Evolutionary conservation across 345 rosid species (phyloP), one percentile per base, ranked within the genome.

Genomic region (Angophora floribunda): DNA sequence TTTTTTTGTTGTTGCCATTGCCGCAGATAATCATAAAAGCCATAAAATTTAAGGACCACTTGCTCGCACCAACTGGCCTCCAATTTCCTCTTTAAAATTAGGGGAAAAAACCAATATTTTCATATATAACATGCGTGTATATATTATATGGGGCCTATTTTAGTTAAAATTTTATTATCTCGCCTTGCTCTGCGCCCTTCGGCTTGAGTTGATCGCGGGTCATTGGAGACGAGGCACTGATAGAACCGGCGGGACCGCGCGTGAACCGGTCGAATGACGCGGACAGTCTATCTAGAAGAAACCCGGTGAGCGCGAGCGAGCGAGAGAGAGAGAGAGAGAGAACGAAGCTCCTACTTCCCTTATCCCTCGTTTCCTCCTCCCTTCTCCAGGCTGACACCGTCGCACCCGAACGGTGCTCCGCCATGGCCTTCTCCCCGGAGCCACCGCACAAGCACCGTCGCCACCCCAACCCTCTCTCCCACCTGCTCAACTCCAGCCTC

Each of bases 401-500:
- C 49, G 82, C 28, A 9, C 82, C 49, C 82, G 49, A 75, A 13
- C 28, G 82, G 49, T 22, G 82, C 49, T 10, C 82, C 26, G n/a
- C 52, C 61, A 88, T 88, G 89, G 80, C 59, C 9, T 8, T 59
- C 87, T 86, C 85, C 84, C 50, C 80, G 36, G 89, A 88, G 44
- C 75, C 88, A 67, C 88, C 88, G 88, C 85, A 15, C 86, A 85
- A 50, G 75, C 57, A 55, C n/a, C 55, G 85, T 65, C 87, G 53
- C 41, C 90, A 13, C 87, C 59, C 85, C 85, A 90, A 89, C 91
- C 89, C 87, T 93, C 89, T 89, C 87, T 82, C 93, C 75, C 93
- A 90, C 67, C 86, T 95, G 90, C 45, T 95, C 91, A 90, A 93
- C 89, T 85, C 92, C 44, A 89, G 93, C 16, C 67, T 95, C 89